These are phyloP conservation scores for Penicillium waksmanii DNA, from an alignment of 495 filamentous ascomycete genomes.

Conservation along the genomic window DNA sequence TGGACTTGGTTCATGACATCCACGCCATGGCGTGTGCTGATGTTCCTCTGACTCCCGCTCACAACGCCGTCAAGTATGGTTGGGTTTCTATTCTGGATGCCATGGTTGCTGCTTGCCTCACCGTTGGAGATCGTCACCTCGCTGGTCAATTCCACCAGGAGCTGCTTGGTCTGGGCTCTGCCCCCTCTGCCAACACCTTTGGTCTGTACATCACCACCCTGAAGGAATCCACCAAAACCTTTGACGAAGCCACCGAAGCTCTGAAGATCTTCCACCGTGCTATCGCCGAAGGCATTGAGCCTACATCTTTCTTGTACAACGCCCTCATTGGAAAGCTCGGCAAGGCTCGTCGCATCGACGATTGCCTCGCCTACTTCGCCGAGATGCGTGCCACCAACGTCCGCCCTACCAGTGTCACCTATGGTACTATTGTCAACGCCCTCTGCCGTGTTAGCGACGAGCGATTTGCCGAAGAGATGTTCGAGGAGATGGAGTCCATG, in stretches of 20 bases:
- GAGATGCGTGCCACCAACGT: conserved; percentile 95
- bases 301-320: conserved; percentile 96
- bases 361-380: conserved; percentile 95
- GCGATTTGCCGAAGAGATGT: conserved; percentile 95
- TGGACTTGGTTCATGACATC: conserved; percentile 82
- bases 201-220: conserved; percentile 97
- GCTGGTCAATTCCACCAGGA: conserved; percentile 90
- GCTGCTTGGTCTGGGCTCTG: conserved; percentile 80
- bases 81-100: conserved; percentile 94
- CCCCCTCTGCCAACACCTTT: conserved; percentile 95
- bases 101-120: conserved; percentile 93
- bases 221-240: conserved; percentile 94
- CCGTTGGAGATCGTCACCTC: conserved; percentile 73
- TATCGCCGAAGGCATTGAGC: conserved; percentile 90
- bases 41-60: conserved; percentile 79
- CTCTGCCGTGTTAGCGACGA: conserved; percentile 97
- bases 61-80: conserved; percentile 84
- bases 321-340: conserved; percentile 97
- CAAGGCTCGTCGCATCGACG: conserved; percentile 95
- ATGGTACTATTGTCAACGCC: conserved; percentile 97
- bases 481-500: conserved; percentile 99
- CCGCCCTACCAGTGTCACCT: conserved; percentile 95
- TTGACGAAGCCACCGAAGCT: conserved; percentile 95
- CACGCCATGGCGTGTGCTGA: conserved; percentile 84
- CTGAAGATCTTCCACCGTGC: conserved; percentile 96